These are phyloP conservation scores for Dactylellina haptotyla DNA, from an alignment of 2,329 filamentous ascomycete genomes.

Conservation along the genomic window DNA sequence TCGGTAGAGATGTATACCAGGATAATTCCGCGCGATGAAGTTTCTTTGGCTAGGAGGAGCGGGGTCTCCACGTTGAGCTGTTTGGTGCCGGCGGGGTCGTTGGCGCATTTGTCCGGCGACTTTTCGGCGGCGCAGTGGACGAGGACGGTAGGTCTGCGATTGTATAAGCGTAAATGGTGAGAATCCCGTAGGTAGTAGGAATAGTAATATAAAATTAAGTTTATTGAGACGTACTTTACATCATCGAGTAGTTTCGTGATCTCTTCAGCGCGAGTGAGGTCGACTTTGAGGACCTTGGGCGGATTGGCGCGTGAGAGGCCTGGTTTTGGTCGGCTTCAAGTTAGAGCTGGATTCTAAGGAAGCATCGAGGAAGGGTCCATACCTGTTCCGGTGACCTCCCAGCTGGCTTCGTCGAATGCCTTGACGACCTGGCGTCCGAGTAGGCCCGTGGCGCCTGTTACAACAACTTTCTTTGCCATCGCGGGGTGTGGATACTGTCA, in stretches of 20 bases:
- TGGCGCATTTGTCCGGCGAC: slow-evolving; percentile 85
- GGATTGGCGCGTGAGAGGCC: slow-evolving; percentile 77
- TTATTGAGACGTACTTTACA: slow-evolving; percentile 65
- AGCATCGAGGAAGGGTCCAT: not conserved
- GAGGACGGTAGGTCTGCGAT: slow-evolving; percentile 75
- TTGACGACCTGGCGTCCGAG: slow-evolving; percentile 80
- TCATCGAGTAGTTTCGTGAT: slow-evolving; percentile 67
- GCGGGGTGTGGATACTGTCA: not conserved
- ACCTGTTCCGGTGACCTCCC: slow-evolving; percentile 76
- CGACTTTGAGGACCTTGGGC: slow-evolving; percentile 72
- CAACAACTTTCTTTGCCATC: slow-evolving; percentile 67
- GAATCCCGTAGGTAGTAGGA: not conserved
- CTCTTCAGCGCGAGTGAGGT: slow-evolving; percentile 65
- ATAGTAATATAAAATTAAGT: slow-evolving; percentile 14
- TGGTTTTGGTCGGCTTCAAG: slow-evolving; percentile 1
- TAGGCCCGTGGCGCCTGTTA: slow-evolving; percentile 86
- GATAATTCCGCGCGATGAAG: slow-evolving; percentile 70
- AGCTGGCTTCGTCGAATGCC: slow-evolving; percentile 74
- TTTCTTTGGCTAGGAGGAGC: slow-evolving; percentile 72
- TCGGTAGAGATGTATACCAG: slow-evolving; percentile 84
- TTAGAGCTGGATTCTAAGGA: not conserved
- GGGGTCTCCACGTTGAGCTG: slow-evolving; percentile 71
- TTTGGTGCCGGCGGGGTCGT: slow-evolving; percentile 76
- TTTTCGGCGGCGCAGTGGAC: slow-evolving; percentile 89
- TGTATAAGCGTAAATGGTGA: not conserved